A percentile compares a stretch with the other conserved stretches of the same genome.
phyloP scores from a whole-genome alignment of 2,329 filamentous ascomycete species.

The Trichoderma atroviride region DNA sequence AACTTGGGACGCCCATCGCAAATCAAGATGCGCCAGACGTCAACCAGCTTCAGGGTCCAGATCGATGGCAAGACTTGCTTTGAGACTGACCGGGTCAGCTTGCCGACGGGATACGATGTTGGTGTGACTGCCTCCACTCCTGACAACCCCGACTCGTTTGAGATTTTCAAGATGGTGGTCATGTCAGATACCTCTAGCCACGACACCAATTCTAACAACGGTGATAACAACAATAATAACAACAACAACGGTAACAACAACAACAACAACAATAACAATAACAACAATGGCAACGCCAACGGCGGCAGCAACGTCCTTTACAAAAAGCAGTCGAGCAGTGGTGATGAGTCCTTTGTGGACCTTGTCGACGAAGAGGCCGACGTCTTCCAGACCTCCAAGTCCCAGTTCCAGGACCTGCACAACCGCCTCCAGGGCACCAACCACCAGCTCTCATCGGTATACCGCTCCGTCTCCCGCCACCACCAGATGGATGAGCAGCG shows the following conservation, averaged over 20 bases:
- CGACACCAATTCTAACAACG: slow-evolving; percentile 20
- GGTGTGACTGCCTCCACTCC: slow-evolving; percentile 86
- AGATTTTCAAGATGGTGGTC: slow-evolving; percentile 84
- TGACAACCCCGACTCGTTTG: slow-evolving; percentile 92
- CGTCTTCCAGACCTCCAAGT: slow-evolving; percentile 51
- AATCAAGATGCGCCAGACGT: slow-evolving; percentile 70
- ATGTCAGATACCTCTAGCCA: slow-evolving; percentile 54
- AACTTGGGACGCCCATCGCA: slow-evolving; percentile 85
- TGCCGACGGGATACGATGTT: slow-evolving; percentile 81
- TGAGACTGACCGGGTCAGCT: slow-evolving; percentile 73
- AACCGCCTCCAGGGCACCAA: slow-evolving; percentile 75
- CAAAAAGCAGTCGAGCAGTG: slow-evolving; percentile 33
- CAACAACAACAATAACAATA: slow-evolving; percentile 47
- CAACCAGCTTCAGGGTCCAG: slow-evolving; percentile 70
- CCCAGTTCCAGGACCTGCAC: slow-evolving; percentile 83
- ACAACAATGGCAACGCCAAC: slow-evolving; percentile 32
- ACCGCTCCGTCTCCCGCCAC: slow-evolving; percentile 57
- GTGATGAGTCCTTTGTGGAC: slow-evolving; percentile 40
- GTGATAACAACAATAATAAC: slow-evolving; percentile 32
- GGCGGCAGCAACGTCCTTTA: slow-evolving; percentile 38
- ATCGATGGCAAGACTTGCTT: slow-evolving; percentile 84
- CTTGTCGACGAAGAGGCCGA: slow-evolving; percentile 54
- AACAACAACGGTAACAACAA: slow-evolving; percentile 45
- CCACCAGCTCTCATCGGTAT: slow-evolving; percentile 67
- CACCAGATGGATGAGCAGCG: slow-evolving; percentile 57